A percentile compares a stretch with the other conserved stretches of the same genome.
These are phyloP conservation scores for Sugiyamaella chiloensis DNA, from an alignment of 805 yeast genomes.

Conservation along the genomic window DNA sequence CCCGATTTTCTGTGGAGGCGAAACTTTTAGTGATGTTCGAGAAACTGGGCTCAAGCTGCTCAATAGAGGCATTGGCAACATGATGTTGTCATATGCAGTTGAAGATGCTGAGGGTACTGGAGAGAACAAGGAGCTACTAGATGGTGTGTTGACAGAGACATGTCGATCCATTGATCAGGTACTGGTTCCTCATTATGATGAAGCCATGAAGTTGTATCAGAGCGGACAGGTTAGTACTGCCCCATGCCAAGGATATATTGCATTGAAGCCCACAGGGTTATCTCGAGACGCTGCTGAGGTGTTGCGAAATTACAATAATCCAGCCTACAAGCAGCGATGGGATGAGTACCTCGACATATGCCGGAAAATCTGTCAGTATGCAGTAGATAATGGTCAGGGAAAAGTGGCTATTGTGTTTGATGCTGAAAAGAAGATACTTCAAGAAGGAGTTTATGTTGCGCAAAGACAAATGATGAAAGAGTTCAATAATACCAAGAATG, in stretches of 20 bases:
- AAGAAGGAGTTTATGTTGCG: constrained; percentile 85
- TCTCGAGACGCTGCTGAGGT: constrained; percentile 73
- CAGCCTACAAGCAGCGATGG: constrained; percentile 51
- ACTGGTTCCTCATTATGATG: constrained; percentile 54
- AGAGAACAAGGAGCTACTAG: constrained; percentile 38
- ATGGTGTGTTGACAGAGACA: constrained; percentile 33
- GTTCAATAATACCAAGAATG: constrained; percentile 61
- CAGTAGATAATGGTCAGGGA: constrained; percentile 38
- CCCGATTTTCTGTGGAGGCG: constrained; percentile 89
- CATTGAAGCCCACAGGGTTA: constrained; percentile 90
- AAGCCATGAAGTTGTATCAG: constrained; percentile 26
- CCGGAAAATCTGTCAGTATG: constrained; percentile 54
- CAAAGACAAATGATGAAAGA: constrained; percentile 76
- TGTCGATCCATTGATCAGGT: constrained; percentile 63
- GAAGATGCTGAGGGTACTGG: constrained; percentile 81
- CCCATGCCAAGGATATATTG: constrained; percentile 88
- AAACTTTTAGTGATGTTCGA: constrained; percentile 63
- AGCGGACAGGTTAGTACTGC: constrained; percentile 48
- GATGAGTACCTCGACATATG: constrained; percentile 63
- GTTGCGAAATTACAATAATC: constrained; percentile 56
- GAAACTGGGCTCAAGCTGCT: constrained; percentile 65
- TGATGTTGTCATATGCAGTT: constrained; percentile 92
- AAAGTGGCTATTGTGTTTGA: constrained; percentile 69
- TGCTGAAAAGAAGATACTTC: constrained; percentile 87
- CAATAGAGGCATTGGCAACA: constrained; percentile 77